These are phyloP conservation scores for Saposhnikovia divaricata DNA, from an alignment of 129 eudicot species.

Conservation along the genomic window DNA sequence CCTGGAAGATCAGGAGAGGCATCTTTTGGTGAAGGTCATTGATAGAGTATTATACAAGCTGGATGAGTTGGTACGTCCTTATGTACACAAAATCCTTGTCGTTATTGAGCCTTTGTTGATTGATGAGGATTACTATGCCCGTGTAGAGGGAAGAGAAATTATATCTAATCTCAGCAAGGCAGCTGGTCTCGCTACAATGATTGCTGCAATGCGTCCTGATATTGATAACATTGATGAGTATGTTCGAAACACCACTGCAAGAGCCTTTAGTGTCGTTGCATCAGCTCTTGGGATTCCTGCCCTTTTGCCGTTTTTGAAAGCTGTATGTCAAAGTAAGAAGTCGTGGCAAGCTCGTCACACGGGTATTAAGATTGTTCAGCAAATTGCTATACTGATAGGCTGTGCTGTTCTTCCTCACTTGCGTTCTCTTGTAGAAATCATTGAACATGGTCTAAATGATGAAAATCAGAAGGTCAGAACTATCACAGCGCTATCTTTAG, in stretches of 20 bases:
- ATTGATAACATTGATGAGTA: conserved; percentile 90
- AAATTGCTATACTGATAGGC: conserved; percentile 84
- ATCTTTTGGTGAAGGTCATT: conserved; percentile 80
- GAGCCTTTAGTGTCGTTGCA: conserved; percentile 96
- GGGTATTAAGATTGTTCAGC: conserved; percentile 91
- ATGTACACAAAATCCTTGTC: conserved; percentile 74
- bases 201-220: conserved; percentile 97
- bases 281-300: conserved; percentile 97
- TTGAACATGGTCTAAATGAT: conserved; percentile 86
- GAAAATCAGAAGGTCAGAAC: conserved; percentile 91
- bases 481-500: conserved; percentile 79
- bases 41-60: conserved; percentile 80
- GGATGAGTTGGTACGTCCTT: conserved; percentile 81
- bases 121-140: conserved; percentile 89
- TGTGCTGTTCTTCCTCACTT: conserved; percentile 95
- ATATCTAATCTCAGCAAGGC: conserved; percentile 48
- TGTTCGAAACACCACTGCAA: conserved; percentile 87
- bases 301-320: conserved; percentile 69
- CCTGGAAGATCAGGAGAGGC: conserved; percentile 85
- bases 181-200: conserved; percentile 92
- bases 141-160: conserved; percentile 67
- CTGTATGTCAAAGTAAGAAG: conserved; percentile 91
- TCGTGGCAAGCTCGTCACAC: conserved; percentile 98
- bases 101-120: conserved; percentile 84
- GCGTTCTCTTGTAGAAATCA: conserved; percentile 84